Conservation (phyloP, 371 early-diverging fungal species). For the Caulochytrium protostelioides region DNA sequence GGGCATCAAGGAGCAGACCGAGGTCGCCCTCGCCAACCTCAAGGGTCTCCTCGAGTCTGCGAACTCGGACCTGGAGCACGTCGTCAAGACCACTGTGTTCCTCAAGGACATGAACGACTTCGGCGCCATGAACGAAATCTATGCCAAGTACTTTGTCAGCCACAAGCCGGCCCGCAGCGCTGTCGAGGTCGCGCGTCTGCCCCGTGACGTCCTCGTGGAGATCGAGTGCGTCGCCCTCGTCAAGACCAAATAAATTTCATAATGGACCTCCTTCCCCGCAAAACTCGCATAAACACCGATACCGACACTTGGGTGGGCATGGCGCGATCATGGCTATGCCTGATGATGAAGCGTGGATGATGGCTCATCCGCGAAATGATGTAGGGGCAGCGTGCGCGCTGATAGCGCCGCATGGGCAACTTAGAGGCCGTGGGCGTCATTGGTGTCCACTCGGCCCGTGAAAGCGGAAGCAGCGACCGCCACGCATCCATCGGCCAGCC, state of each 20-base stretch:
- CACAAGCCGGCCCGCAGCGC: slow-evolving; percentile 67
- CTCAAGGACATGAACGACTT: slow-evolving; percentile 62
- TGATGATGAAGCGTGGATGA: no score
- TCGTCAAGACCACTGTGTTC: slow-evolving; percentile 82
- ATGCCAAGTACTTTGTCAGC: slow-evolving; percentile 38
- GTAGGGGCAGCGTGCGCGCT: no score
- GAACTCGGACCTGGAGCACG: slow-evolving; percentile 43
- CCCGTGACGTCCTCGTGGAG: slow-evolving; percentile 68
- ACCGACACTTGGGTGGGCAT: no score
- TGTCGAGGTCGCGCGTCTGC: slow-evolving; percentile 74
- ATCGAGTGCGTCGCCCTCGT: slow-evolving; percentile 64
- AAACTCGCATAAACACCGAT: no score
- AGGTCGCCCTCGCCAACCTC: slow-evolving; percentile 53
- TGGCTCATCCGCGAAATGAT: no score
- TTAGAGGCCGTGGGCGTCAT: no score
- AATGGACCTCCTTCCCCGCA: neutral
- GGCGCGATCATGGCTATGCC: no score
- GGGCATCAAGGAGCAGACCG: slow-evolving; percentile 18
- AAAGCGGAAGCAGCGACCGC: no score
- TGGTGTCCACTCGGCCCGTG: no score
- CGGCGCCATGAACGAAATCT: slow-evolving; percentile 59
- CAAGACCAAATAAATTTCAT: no score
- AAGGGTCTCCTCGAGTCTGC: slow-evolving; percentile 50
- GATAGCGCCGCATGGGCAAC: no score
- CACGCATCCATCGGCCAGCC: no score